These are phyloP conservation scores for Aschersonia sp. DNA, from an alignment of 2,329 filamentous ascomycete species.

Conservation along the genomic window DNA sequence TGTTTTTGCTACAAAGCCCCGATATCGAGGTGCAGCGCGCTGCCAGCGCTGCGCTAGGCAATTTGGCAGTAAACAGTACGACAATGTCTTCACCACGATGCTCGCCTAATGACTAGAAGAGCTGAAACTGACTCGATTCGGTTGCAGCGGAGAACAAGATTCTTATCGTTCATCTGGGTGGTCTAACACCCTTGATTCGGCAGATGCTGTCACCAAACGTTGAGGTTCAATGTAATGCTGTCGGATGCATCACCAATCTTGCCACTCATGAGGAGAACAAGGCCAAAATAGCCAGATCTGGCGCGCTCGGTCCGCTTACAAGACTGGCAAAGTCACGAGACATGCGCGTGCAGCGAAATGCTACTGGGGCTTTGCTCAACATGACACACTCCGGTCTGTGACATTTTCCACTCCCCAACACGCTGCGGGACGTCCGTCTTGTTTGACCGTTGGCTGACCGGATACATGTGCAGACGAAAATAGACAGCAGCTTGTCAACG, in stretches of 20 bases:
- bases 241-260: conserved; percentile 96
- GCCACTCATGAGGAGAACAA: conserved; percentile 99
- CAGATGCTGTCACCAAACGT: conserved; percentile 98
- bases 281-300: conserved; percentile 92
- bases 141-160: conserved; percentile 91
- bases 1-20: conserved; percentile 85
- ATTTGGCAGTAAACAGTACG: conserved; percentile 93
- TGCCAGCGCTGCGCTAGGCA: conserved; percentile 88
- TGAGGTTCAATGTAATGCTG: conserved; percentile 97
- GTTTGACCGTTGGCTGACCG: not conserved
- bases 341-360: conserved; percentile 96
- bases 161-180: conserved; percentile 82
- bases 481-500: conserved; percentile 90
- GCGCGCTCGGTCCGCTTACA: conserved; percentile 81
- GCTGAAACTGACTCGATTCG: not conserved
- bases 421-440: not conserved
- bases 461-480: conserved; percentile 63
- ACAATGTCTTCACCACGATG: too few species aligned
- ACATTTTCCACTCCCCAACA: too few species aligned
- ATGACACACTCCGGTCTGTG: conserved; percentile 93
- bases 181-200: conserved; percentile 79
- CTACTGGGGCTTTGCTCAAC: conserved; percentile 88
- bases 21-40: conserved; percentile 96
- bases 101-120: not conserved
- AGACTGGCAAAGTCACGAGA: conserved; percentile 92